These are phyloP conservation scores for Nemophila menziesii DNA, from an alignment of 257 asterid species.

Conservation along the genomic window DNA sequence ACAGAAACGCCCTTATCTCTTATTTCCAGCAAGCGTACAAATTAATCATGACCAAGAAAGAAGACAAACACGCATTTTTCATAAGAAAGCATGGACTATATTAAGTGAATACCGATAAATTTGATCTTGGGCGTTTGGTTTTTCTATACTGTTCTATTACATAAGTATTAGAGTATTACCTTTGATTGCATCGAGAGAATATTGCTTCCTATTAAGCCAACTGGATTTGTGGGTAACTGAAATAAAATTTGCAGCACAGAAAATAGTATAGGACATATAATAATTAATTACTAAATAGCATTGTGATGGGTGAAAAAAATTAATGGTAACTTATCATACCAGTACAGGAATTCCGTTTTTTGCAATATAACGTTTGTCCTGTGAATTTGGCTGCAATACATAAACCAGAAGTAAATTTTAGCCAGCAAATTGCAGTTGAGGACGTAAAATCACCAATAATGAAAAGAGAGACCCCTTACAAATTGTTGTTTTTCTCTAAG, in stretches of 20 bases:
- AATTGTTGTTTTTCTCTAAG: conserved; percentile 72
- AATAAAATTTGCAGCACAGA: conserved; percentile 1
- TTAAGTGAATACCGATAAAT: no score
- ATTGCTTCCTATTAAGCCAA: conserved; percentile 56
- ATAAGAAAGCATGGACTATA: not conserved
- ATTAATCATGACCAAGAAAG: no score
- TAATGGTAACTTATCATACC: conserved; percentile 31
- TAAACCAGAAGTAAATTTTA: conserved; percentile 8
- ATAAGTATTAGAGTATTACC: conserved; percentile 31
- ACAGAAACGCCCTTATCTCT: no score
- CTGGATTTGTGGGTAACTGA: conserved; percentile 82
- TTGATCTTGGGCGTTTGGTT: no score
- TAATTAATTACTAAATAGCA: not conserved
- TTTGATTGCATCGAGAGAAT: conserved; percentile 66
- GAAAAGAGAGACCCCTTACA: conserved; percentile 30
- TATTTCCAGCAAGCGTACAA: no score
- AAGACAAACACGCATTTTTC: no score
- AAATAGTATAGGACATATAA: conserved; percentile 2
- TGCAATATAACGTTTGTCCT: conserved; percentile 71
- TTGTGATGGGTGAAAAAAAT: not conserved
- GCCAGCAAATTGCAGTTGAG: conserved; percentile 1
- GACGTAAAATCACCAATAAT: not conserved
- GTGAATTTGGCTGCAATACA: conserved; percentile 74
- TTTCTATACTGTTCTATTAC: not conserved
- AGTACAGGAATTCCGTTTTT: conserved; percentile 58